Base-by-base conservation (phyloP, 192 early-diverging fungal species). In the Mortierella claussenii region DNA sequence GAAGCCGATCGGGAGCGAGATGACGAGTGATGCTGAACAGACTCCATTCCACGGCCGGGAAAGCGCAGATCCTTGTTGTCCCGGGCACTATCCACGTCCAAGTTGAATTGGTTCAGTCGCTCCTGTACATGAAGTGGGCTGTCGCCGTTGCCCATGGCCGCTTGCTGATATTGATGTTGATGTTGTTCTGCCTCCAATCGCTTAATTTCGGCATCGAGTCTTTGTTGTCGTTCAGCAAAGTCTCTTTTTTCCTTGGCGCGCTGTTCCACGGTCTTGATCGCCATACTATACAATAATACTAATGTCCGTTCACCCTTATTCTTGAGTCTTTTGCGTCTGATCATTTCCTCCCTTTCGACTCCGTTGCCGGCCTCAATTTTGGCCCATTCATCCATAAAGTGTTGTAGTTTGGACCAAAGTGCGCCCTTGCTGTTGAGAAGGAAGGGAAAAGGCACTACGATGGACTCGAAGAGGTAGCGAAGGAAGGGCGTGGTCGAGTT, bases 391-490 rank as follows among this genome's bases (percentile, higher is more conserved):
- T 80, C 71, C 17, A 88, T 27, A 33, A 88, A 88, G 1, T 53
- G 58, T 42, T 83, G 68, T 2, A 80, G 21, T 53, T 88, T 88
- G 1, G 37, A 33, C 87, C 87, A 88, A 32, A 88, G 81, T 0
- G 55, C 52, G 5, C 48, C 55, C 7, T 78, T 60, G 13, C 52
- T 60, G 21, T 69, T 71, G 20, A 79, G 74, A 15, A 88, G 65
- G 33, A 88, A 80, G 12, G 87, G 87, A 20, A 88, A 88, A 2
- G 79, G 69, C 0, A 78, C 56, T n/a, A 88, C 65, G 23, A 81
- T 74, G 37, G 68, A 65, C 27, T 71, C 73, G 34, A 84, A 83
- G 8, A 86, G 27, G 60, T 82, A 84, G 4, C 67, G 60, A 4
- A 88, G 43, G 53, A 88, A 83, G 0, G 84, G 87, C 1, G 74